phyloP scores from a whole-genome alignment of 805 yeast species.

The Priceomyces fermenticarens region DNA sequence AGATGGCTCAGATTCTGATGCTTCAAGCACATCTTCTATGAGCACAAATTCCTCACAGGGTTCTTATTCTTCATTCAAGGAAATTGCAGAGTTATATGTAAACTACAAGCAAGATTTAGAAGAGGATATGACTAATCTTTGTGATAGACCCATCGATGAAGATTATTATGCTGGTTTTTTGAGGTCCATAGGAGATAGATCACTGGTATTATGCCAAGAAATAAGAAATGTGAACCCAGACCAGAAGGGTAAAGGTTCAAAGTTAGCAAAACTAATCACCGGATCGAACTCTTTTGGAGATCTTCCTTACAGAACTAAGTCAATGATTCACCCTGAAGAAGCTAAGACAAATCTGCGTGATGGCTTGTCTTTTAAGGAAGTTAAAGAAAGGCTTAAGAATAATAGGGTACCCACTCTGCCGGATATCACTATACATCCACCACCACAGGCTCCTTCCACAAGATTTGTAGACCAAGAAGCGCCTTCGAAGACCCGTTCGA shows the following conservation, averaged over 20 bases:
- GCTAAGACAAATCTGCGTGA: neutral
- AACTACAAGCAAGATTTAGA: slow-evolving; percentile 23
- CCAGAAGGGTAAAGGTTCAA: slow-evolving; percentile 39
- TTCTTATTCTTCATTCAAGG: slow-evolving; percentile 38
- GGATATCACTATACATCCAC: slow-evolving; percentile 5
- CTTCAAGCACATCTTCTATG: slow-evolving; percentile 11
- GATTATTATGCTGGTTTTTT: slow-evolving; percentile 26
- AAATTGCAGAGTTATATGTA: slow-evolving; percentile 31
- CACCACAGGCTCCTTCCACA: slow-evolving; percentile 17
- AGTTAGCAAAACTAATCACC: slow-evolving; percentile 39
- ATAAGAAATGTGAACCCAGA: slow-evolving; percentile 35
- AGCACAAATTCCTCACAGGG: slow-evolving; percentile 20
- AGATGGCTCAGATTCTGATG: neutral
- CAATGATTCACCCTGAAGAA: slow-evolving; percentile 33
- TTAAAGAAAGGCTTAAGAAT: slow-evolving; percentile 24
- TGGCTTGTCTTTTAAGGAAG: slow-evolving; percentile 29
- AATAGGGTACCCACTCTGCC: slow-evolving; percentile 12
- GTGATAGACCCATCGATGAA: slow-evolving; percentile 17
- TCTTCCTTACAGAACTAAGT: slow-evolving; percentile 41
- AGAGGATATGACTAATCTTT: slow-evolving; percentile 11
- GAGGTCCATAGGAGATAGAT: slow-evolving; percentile 30
- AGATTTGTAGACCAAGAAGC: slow-evolving; percentile 27
- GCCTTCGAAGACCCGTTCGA: slow-evolving; percentile 11
- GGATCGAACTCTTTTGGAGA: slow-evolving; percentile 40
- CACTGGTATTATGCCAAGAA: slow-evolving; percentile 33